Evolutionary conservation across 2,329 filamentous ascomycete species (phyloP).

Genomic region (Cladobotryum mycophilum): DNA sequence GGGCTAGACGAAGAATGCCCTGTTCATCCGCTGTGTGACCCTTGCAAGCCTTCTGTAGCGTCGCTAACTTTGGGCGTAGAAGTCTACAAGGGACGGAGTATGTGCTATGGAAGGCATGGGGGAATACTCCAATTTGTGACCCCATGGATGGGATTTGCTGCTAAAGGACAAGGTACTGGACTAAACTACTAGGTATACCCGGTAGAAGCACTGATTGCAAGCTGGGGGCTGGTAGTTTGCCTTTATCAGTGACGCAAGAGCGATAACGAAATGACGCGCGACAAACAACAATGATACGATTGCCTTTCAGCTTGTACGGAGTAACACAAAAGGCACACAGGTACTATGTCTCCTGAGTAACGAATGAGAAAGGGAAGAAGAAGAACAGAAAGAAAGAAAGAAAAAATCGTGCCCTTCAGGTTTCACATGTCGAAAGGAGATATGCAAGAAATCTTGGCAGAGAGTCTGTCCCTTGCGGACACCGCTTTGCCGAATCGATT

Average conservation of each 20-base stretch:
- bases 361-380: too few species aligned
- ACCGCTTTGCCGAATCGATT: too few species aligned
- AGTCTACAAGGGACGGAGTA: not conserved
- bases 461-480: too few species aligned
- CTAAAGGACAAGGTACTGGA: too few species aligned
- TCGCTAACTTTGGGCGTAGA: not conserved
- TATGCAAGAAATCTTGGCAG: too few species aligned
- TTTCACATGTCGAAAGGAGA: not conserved
- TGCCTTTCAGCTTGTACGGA: too few species aligned
- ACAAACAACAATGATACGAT: not conserved
- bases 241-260: conserved; percentile 1
- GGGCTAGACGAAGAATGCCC: not conserved
- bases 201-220: not conserved
- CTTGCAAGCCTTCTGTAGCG: not conserved
- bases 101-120: not conserved
- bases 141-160: too few species aligned
- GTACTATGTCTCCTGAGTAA: too few species aligned
- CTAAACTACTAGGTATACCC: not conserved
- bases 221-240: too few species aligned
- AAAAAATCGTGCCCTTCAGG: not conserved
- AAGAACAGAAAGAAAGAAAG: too few species aligned
- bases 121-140: too few species aligned
- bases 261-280: conserved; percentile 1
- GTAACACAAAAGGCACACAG: too few species aligned
- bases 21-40: not conserved